Percentiles rank a stretch among this genome's conserved stretches.
phyloP scores from a whole-genome alignment of 768 basidiomycete genomes.

The Lactarius hatsudake region DNA sequence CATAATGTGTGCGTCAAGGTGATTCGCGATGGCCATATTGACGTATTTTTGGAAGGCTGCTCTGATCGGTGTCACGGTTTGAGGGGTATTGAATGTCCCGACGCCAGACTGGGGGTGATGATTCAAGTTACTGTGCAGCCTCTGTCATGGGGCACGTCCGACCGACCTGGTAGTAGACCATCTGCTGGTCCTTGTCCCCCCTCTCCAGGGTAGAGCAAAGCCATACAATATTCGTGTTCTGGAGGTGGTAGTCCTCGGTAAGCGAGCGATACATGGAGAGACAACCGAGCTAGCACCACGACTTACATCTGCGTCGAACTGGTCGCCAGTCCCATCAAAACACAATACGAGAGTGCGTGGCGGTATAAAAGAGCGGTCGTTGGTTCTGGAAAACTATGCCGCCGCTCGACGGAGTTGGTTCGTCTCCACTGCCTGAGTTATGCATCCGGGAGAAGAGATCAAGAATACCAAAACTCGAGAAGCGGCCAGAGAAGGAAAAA shows the following conservation, averaged over 20 bases:
- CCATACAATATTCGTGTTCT: conserved; percentile 75
- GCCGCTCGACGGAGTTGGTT: not conserved
- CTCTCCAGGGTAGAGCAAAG: conserved; percentile 70
- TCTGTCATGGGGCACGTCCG: not conserved
- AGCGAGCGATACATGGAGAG: not conserved
- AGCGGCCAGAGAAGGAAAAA: not conserved
- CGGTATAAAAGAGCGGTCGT: not conserved
- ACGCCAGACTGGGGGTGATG: conserved; percentile 53
- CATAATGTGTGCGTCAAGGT: conserved; percentile 70
- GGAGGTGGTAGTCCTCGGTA: not conserved
- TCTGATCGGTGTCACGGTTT: conserved; percentile 58
- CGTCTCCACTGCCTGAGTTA: not conserved
- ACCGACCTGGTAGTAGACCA: conserved; percentile 72
- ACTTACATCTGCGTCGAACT: conserved; percentile 63
- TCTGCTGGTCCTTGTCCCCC: conserved; percentile 54
- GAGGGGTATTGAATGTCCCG: conserved; percentile 64
- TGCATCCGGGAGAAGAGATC: not conserved
- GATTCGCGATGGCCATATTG: conserved; percentile 58
- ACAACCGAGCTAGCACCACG: not conserved
- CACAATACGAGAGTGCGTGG: conserved; percentile 61
- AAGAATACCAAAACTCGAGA: not conserved
- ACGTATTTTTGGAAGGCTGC: conserved; percentile 53
- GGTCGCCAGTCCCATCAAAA: conserved; percentile 65
- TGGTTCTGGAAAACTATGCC: not conserved
- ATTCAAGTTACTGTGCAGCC: not conserved